Percentiles rank a stretch among this genome's conserved stretches.
These are phyloP conservation scores for Durio zibethinus DNA, from an alignment of 345 rosid species.

Conservation along the genomic window DNA sequence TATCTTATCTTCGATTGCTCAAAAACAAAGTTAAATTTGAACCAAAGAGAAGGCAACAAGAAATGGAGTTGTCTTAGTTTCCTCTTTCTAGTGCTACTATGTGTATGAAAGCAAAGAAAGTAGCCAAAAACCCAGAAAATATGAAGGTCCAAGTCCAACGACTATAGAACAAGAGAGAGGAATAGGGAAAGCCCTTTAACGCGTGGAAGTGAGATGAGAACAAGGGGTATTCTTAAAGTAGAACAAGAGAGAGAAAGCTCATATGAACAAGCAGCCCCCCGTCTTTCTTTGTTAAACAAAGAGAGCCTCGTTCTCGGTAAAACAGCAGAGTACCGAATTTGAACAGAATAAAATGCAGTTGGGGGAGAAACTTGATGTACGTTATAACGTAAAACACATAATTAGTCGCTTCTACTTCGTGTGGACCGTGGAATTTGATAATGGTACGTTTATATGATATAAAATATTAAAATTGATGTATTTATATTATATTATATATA, in stretches of 20 bases:
- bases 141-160: slow-evolving; percentile 20
- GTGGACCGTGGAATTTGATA: no score
- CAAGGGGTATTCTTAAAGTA: slow-evolving; percentile 64
- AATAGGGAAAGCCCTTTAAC: slow-evolving; percentile 32
- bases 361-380: slow-evolving; percentile 8
- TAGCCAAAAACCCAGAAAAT: slow-evolving; percentile 27
- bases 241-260: slow-evolving; percentile 43
- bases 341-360: slow-evolving; percentile 80
- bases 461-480: no score
- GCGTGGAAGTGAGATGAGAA: slow-evolving; percentile 65
- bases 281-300: slow-evolving; percentile 35
- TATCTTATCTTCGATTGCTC: not conserved
- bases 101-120: slow-evolving; percentile 23
- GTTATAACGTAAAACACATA: no score
- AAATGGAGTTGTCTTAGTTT: slow-evolving; percentile 25
- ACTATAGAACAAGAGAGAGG: slow-evolving; percentile 22
- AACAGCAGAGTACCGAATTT: slow-evolving; percentile 65
- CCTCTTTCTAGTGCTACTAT: slow-evolving; percentile 21
- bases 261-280: slow-evolving; percentile 18
- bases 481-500: no score
- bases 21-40: not conserved
- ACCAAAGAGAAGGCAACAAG: slow-evolving; percentile 16
- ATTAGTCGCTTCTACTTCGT: no score
- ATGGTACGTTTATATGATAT: no score
- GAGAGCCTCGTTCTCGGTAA: slow-evolving; percentile 64